These are phyloP conservation scores for Penicillium sp. DNA, from an alignment of 2,329 filamentous ascomycete genomes.

Conservation along the genomic window DNA sequence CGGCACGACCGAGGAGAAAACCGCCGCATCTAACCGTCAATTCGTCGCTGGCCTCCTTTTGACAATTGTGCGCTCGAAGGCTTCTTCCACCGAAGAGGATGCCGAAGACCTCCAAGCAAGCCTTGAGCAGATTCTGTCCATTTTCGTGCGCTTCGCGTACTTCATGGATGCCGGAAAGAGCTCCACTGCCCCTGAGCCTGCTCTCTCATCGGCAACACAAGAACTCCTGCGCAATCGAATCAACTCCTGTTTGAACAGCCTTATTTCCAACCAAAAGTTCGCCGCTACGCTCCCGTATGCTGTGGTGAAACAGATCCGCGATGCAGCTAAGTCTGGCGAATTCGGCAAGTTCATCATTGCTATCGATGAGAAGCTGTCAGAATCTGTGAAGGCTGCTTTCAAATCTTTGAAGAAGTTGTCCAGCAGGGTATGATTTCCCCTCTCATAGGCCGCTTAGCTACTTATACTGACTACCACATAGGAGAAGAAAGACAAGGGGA, in stretches of 20 bases:
- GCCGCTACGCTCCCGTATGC: slow-evolving; percentile 39
- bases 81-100: slow-evolving; percentile 28
- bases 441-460: not conserved
- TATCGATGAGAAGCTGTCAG: slow-evolving; percentile 46
- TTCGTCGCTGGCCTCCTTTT: slow-evolving; percentile 54
- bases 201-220: slow-evolving; percentile 48
- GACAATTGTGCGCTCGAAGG: slow-evolving; percentile 47
- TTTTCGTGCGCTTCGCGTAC: slow-evolving; percentile 52
- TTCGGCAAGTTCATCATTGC: slow-evolving; percentile 48
- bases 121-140: slow-evolving; percentile 46
- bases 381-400: slow-evolving; percentile 44
- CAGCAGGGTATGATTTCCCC: slow-evolving; percentile 32
- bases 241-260: slow-evolving; percentile 53
- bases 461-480: slow-evolving; percentile 41
- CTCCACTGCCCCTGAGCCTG: slow-evolving; percentile 42
- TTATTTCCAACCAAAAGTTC: slow-evolving; percentile 45
- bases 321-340: slow-evolving; percentile 36
- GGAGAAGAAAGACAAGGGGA: slow-evolving; percentile 48
- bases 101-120: slow-evolving; percentile 40
- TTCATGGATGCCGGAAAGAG: slow-evolving; percentile 41
- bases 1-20: slow-evolving; percentile 45
- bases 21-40: slow-evolving; percentile 48
- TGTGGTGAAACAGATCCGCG: slow-evolving; percentile 42
- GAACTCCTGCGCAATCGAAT: slow-evolving; percentile 55
- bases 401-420: slow-evolving; percentile 40